A percentile compares a stretch with the other conserved stretches of the same genome.
These are phyloP conservation scores for Lathyrus sativus DNA, from an alignment of 306 rosid species.

Conservation along the genomic window DNA sequence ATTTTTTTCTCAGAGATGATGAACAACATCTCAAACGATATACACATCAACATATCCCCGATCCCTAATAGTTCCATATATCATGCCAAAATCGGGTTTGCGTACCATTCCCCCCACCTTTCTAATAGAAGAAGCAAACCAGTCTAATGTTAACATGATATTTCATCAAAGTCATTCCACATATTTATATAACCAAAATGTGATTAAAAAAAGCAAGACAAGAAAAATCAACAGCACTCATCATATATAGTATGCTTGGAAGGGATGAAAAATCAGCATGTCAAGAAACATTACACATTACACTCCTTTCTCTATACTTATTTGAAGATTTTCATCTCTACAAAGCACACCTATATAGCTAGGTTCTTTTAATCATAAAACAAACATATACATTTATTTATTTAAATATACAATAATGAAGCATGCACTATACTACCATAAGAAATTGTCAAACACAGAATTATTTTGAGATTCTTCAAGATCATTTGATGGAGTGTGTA, in stretches of 20 bases:
- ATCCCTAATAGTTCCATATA: no score
- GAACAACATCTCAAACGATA: no score
- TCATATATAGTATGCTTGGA: neutral
- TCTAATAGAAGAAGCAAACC: no score
- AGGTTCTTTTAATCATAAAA: neutral
- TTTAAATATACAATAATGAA: neutral
- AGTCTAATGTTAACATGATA: no score
- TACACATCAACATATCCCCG: no score
- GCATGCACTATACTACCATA: slow-evolving; percentile 58
- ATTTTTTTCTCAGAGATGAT: no score
- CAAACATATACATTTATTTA: slow-evolving; percentile 5
- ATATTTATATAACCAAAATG: no score
- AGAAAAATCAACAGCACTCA: no score
- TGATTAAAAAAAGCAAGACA: no score
- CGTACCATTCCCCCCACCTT: no score
- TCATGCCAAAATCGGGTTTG: no score
- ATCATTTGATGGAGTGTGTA: slow-evolving; percentile 83
- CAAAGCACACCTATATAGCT: neutral
- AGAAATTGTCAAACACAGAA: slow-evolving; percentile 68
- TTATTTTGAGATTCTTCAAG: slow-evolving; percentile 67
- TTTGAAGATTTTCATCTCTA: neutral
- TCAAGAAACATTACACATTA: neutral
- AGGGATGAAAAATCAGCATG: neutral
- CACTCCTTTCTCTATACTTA: neutral
- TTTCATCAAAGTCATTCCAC: no score